These are phyloP conservation scores for Arabidopsis lyrata DNA, from an alignment of 441 rosid genomes.

Conservation along the genomic window DNA sequence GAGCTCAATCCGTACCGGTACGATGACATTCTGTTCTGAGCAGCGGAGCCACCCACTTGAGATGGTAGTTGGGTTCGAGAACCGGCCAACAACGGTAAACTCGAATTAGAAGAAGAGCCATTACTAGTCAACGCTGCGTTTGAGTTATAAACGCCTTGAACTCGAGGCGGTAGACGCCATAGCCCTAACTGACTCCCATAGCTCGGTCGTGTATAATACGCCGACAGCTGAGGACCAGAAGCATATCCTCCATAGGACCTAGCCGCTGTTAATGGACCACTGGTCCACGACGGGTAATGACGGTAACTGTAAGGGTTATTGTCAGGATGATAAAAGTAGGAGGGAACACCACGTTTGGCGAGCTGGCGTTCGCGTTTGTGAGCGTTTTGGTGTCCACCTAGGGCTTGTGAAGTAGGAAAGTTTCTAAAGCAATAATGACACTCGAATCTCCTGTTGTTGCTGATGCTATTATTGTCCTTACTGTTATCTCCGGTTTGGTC, in stretches of 20 bases:
- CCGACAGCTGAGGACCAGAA: constrained; percentile 10
- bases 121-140: constrained; percentile 44
- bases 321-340: constrained; percentile 42
- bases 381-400: constrained; percentile 99
- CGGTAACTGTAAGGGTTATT: constrained; percentile 33
- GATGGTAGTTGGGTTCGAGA: constrained; percentile 51
- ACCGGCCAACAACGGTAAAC: constrained; percentile 53
- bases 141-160: constrained; percentile 36
- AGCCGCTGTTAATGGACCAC: constrained; percentile 10
- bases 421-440: constrained; percentile 93
- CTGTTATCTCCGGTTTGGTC: constrained; percentile 40
- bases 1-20: constrained; percentile 36
- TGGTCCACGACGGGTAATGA: constrained; percentile 44
- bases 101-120: constrained; percentile 51
- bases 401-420: constrained; percentile 97
- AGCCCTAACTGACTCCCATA: constrained; percentile 72
- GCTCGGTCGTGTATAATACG: constrained; percentile 47
- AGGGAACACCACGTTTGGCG: constrained; percentile 66
- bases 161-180: constrained; percentile 57
- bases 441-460: constrained; percentile 70
- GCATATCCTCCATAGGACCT: constrained; percentile 28
- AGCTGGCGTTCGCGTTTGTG: constrained; percentile 97
- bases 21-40: constrained; percentile 29
- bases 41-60: constrained; percentile 44
- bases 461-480: constrained; percentile 46